A percentile compares a stretch with the other conserved stretches of the same genome.
phyloP scores from a whole-genome alignment of 148 eudicot species.

The Camellia sinensis region DNA sequence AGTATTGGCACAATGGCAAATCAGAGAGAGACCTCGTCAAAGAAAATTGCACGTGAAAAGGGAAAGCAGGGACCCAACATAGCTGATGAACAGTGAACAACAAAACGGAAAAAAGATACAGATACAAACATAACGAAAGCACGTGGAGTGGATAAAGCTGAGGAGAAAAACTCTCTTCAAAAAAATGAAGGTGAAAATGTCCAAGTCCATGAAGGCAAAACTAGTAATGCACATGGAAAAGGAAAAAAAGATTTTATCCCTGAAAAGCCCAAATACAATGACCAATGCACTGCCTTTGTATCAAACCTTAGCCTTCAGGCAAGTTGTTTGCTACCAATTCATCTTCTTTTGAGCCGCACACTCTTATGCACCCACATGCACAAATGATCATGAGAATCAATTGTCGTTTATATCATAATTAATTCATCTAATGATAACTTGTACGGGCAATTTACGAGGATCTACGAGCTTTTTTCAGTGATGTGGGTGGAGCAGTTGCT shows the following conservation, averaged over 20 bases:
- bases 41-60: conserved; percentile 62
- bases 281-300: conserved; percentile 86
- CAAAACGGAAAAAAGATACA: conserved; percentile 61
- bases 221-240: conserved; percentile 29
- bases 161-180: conserved; percentile 29
- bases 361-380: not conserved
- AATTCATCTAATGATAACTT: conserved; percentile 18
- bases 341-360: not conserved
- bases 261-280: conserved; percentile 52
- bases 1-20: conserved; percentile 35
- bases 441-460: conserved; percentile 66
- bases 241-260: conserved; percentile 28
- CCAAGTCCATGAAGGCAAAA: conserved; percentile 27
- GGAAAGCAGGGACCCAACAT: conserved; percentile 49
- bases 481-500: conserved; percentile 75
- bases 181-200: conserved; percentile 27
- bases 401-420: conserved; percentile 6
- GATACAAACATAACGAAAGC: conserved; percentile 25
- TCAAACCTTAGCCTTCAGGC: conserved; percentile 73
- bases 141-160: conserved; percentile 25
- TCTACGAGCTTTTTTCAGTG: conserved; percentile 69
- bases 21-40: conserved; percentile 41
- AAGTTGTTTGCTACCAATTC: conserved; percentile 21
- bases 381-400: not conserved
- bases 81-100: conserved; percentile 58